phyloP scores from a whole-genome alignment of 2,329 filamentous ascomycete species.

The Aspergillus udagawae region DNA sequence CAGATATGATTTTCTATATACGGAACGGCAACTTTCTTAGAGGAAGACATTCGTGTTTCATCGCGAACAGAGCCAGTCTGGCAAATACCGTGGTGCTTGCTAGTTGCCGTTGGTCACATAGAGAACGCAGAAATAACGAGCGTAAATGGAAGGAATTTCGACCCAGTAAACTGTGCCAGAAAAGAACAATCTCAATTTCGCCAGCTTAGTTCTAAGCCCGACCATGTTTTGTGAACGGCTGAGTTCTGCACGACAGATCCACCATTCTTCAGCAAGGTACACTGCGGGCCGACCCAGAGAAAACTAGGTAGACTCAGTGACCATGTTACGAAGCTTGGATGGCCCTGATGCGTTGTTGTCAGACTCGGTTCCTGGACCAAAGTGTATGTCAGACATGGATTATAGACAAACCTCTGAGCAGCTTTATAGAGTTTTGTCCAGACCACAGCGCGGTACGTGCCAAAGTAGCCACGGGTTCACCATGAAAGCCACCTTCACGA shows the following conservation, averaged over 20 bases:
- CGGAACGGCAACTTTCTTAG: neutral
- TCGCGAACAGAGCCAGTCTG: neutral
- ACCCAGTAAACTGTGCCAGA: constrained; percentile 6
- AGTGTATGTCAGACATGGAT: neutral
- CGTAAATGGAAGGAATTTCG: constrained; percentile 8
- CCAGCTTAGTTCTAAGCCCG: constrained; percentile 15
- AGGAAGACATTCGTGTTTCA: neutral
- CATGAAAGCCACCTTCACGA: constrained; percentile 32
- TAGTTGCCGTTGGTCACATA: neutral
- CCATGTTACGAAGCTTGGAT: constrained; percentile 42
- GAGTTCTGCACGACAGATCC: constrained; percentile 11
- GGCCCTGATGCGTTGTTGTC: constrained; percentile 26
- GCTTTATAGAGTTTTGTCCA: constrained; percentile 33
- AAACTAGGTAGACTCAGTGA: constrained; percentile 25
- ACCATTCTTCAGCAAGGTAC: constrained; percentile 28
- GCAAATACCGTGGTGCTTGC: neutral
- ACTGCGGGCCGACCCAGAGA: constrained; percentile 20
- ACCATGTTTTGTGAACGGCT: constrained; percentile 13
- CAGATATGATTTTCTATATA: neutral
- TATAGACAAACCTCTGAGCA: constrained; percentile 35
- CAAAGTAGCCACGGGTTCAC: constrained; percentile 30
- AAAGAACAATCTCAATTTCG: constrained; percentile 16
- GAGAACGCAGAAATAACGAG: constrained; percentile 4
- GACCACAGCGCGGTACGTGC: constrained; percentile 25
- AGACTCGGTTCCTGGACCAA: neutral